Conservation (phyloP, 1,284 basidiomycete genomes). For the Prillingera fragicola region DNA sequence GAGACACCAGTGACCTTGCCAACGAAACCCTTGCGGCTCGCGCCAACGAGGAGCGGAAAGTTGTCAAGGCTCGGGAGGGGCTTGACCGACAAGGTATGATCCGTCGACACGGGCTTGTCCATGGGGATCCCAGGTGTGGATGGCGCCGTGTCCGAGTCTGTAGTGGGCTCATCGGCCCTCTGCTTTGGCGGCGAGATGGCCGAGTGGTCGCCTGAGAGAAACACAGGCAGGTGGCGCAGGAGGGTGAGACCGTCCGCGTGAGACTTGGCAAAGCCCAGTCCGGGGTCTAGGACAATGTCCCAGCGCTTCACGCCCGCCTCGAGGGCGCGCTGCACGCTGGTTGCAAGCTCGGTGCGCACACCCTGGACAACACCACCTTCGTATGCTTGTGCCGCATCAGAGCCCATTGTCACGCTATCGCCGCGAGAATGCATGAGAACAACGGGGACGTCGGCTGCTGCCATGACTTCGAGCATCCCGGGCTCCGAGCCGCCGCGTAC, state of each 20-base stretch:
- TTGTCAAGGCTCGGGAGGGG: no score
- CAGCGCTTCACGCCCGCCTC: constrained; percentile 75
- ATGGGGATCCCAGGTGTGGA: no score
- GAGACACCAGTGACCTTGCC: constrained; percentile 54
- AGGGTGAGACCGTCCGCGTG: constrained; percentile 68
- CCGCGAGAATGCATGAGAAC: constrained; percentile 92
- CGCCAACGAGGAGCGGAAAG: constrained; percentile 70
- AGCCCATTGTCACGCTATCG: constrained; percentile 56
- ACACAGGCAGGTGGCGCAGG: constrained; percentile 54
- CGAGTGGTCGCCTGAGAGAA: constrained; percentile 45
- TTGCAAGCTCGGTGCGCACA: constrained; percentile 67
- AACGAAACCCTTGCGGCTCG: constrained; percentile 78
- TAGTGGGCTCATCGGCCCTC: no score
- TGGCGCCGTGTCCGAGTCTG: constrained; percentile 27
- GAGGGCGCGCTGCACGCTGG: constrained; percentile 64
- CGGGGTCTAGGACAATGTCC: constrained; percentile 88
- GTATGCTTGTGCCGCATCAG: constrained; percentile 67
- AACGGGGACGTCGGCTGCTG: constrained; percentile 58
- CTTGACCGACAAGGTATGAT: no score
- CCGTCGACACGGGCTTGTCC: no score
- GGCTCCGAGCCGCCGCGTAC: constrained; percentile 65
- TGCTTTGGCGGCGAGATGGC: no score
- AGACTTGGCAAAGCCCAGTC: constrained; percentile 91
- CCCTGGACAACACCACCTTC: constrained; percentile 60
- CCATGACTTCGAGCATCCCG: constrained; percentile 64